Evolutionary conservation across 352 stramenopile species (phyloP).

Genomic region (Plasmopara halstedii): DNA sequence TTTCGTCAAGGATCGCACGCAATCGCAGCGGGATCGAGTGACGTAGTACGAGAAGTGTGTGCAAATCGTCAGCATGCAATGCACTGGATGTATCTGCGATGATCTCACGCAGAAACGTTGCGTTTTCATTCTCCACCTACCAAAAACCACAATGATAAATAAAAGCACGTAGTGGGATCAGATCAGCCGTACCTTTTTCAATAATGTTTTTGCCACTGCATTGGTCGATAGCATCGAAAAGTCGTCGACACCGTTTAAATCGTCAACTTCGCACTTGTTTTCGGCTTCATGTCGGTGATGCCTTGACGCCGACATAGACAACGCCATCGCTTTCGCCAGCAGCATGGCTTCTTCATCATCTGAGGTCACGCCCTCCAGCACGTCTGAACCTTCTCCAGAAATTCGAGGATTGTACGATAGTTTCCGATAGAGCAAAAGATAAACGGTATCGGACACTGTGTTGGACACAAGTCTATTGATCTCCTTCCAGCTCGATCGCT

Average conservation of each 20-base stretch:
- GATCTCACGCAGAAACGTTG: slow-evolving; percentile 42
- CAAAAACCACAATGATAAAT: slow-evolving; percentile 3
- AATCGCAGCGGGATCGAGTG: slow-evolving; percentile 39
- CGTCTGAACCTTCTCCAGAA: slow-evolving; percentile 5
- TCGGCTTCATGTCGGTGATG: slow-evolving; percentile 42
- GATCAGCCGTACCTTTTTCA: slow-evolving; percentile 42
- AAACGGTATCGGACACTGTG: slow-evolving; percentile 84
- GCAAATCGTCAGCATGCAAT: slow-evolving; percentile 57
- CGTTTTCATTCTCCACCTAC: slow-evolving; percentile 66
- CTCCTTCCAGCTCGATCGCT: slow-evolving; percentile 72
- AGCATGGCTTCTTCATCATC: slow-evolving; percentile 81
- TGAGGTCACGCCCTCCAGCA: slow-evolving; percentile 4
- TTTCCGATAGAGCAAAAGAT: slow-evolving; percentile 86
- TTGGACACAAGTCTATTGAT: slow-evolving; percentile 67
- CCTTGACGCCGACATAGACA: slow-evolving; percentile 78
- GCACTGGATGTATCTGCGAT: slow-evolving; percentile 40
- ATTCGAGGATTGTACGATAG: slow-evolving; percentile 46
- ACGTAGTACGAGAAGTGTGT: slow-evolving; percentile 48
- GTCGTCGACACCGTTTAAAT: slow-evolving; percentile 2
- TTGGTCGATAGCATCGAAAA: slow-evolving; percentile 12
- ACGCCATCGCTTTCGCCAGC: slow-evolving; percentile 79
- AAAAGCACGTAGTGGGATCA: not conserved
- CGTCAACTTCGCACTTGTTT: slow-evolving; percentile 22
- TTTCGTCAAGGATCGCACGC: slow-evolving; percentile 27
- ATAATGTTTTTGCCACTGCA: slow-evolving; percentile 32